phyloP scores from a whole-genome alignment of 2,329 filamentous ascomycete species.

The Arthroderma uncinatum region DNA sequence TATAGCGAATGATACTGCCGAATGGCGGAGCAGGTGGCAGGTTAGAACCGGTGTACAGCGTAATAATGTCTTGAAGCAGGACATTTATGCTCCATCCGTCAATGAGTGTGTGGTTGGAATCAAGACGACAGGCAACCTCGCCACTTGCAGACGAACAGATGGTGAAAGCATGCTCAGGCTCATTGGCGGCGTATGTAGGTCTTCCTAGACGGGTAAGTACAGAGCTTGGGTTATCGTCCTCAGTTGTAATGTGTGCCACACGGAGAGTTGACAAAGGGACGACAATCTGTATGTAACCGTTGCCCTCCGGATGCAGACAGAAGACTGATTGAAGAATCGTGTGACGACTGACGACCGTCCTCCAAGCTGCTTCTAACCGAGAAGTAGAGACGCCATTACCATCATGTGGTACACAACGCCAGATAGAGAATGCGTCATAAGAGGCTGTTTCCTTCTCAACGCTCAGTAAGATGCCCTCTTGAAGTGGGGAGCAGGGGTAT shows the following conservation, averaged over 20 bases:
- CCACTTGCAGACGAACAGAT: conserved; percentile 25
- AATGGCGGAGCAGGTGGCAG: conserved; percentile 24
- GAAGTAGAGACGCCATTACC: not conserved
- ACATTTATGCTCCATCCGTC: conserved; percentile 36
- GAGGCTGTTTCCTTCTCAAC: conserved; percentile 21
- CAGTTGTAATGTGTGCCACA: not conserved
- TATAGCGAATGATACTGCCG: conserved; percentile 29
- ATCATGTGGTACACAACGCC: not conserved
- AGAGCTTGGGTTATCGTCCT: not conserved
- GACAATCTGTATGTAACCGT: not conserved
- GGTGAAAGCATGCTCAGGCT: conserved; percentile 22
- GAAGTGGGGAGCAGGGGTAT: conserved; percentile 24
- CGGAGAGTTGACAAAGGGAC: not conserved
- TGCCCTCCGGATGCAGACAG: conserved; percentile 6
- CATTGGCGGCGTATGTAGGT: not conserved
- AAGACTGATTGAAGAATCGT: conserved; percentile 26
- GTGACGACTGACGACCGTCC: conserved; percentile 16
- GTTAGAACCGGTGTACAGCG: conserved; percentile 26
- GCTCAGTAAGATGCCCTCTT: conserved; percentile 14
- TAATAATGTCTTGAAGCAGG: conserved; percentile 29
- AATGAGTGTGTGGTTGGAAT: conserved; percentile 35
- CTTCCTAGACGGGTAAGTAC: not conserved
- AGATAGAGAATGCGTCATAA: conserved; percentile 10
- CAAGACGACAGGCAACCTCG: conserved; percentile 27
- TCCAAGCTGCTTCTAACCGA: conserved; percentile 7